Percentiles rank a stretch among this genome's conserved stretches.
phyloP scores from a whole-genome alignment of 1,284 basidiomycete genomes.

The Phellopilus nigrolimitatus region DNA sequence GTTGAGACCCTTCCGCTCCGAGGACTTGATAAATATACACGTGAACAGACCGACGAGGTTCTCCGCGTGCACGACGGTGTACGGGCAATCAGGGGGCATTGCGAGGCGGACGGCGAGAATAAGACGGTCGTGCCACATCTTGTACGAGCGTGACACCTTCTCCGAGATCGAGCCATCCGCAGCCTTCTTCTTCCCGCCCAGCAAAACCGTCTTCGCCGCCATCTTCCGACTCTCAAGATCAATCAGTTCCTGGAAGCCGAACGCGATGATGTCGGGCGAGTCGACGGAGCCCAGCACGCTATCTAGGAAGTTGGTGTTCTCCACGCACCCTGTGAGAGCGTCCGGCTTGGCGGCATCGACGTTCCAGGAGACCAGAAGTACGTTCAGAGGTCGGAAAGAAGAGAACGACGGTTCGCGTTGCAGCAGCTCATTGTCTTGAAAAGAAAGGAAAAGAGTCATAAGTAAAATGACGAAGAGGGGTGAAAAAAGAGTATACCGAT shows the following conservation, averaged over 20 bases:
- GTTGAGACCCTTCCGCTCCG: constrained; percentile 53
- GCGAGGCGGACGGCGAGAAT: constrained; percentile 63
- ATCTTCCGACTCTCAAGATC: constrained; percentile 90
- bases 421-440: constrained; percentile 67
- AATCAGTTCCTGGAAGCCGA: constrained; percentile 95
- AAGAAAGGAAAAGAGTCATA: constrained; percentile 8
- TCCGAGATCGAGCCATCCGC: constrained; percentile 46
- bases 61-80: constrained; percentile 80
- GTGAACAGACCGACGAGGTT: constrained; percentile 89
- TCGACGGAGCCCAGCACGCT: constrained; percentile 68
- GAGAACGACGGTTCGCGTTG: constrained; percentile 77
- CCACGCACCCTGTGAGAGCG: constrained; percentile 53
- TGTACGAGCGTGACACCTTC: constrained; percentile 81
- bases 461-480: constrained; percentile 21
- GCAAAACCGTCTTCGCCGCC: constrained; percentile 83
- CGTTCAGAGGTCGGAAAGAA: constrained; percentile 70
- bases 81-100: constrained; percentile 65
- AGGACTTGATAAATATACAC: constrained; percentile 79
- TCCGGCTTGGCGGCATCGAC: constrained; percentile 85
- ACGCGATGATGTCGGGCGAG: constrained; percentile 83
- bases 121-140: constrained; percentile 84
- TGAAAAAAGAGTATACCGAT: constrained; percentile 56
- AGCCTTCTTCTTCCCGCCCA: constrained; percentile 51
- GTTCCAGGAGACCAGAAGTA: constrained; percentile 93
- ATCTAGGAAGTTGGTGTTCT: constrained; percentile 70